Percentiles rank a stretch among this genome's conserved stretches.
phyloP scores from a whole-genome alignment of 2,329 filamentous ascomycete genomes.

The Aureobasidium sp. region DNA sequence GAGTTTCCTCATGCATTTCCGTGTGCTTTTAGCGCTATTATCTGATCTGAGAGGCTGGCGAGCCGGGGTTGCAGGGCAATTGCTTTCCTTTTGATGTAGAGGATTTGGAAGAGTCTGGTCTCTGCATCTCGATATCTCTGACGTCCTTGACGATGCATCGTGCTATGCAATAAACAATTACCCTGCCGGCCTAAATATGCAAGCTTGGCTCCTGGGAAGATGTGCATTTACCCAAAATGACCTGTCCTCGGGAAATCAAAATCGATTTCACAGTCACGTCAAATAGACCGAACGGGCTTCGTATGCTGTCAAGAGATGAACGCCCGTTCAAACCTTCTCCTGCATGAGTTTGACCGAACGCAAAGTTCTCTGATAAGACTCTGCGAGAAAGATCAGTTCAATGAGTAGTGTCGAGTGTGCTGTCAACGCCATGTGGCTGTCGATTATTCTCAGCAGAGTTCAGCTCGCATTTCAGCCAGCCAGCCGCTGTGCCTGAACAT shows the following conservation, averaged over 20 bases:
- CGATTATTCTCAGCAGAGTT: neutral
- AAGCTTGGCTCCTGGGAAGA: neutral
- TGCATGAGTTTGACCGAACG: neutral
- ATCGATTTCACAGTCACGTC: neutral
- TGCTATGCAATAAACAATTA: neutral
- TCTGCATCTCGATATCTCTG: neutral
- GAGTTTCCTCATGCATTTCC: neutral
- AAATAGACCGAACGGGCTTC: neutral
- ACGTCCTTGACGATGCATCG: neutral
- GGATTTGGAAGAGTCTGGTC: neutral
- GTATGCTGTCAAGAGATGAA: neutral
- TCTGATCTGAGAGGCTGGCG: neutral
- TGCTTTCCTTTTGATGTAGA: neutral
- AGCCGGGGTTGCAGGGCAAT: neutral
- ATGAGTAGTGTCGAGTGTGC: neutral
- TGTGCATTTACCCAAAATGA: neutral
- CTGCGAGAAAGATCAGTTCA: neutral
- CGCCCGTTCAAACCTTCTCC: neutral
- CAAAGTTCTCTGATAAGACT: neutral
- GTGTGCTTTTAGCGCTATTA: neutral
- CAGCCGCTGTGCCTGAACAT: neutral
- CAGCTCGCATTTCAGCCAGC: conserved; percentile 2
- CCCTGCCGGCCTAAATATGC: neutral
- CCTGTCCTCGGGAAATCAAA: neutral
- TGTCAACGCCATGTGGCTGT: conserved; percentile 1